These are phyloP conservation scores for Tricholoma matsutake DNA, from an alignment of 768 basidiomycete species.

Conservation along the genomic window DNA sequence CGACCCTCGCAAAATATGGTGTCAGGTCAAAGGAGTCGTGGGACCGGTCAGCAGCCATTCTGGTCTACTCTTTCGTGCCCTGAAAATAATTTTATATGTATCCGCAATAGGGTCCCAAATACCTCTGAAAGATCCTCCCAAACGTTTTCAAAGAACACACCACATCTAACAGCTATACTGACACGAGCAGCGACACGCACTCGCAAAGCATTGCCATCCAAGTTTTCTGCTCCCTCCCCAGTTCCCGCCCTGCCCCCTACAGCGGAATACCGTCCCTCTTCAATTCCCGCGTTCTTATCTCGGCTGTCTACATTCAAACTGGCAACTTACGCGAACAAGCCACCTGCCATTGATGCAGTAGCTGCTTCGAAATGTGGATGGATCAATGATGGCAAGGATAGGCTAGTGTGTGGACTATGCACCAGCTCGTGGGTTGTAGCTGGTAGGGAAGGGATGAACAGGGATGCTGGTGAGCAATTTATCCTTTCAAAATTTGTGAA, in stretches of 20 bases:
- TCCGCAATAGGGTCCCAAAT: conserved; percentile 2
- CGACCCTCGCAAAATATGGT: conserved; percentile 77
- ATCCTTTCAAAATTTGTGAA: background rate
- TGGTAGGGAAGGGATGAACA: conserved; percentile 64
- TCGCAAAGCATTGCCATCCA: conserved; percentile 48
- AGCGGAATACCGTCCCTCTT: conserved; percentile 78
- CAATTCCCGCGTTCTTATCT: conserved; percentile 65
- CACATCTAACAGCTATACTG: conserved; percentile 70
- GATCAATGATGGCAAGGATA: conserved; percentile 80
- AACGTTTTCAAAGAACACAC: conserved; percentile 54
- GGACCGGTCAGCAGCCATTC: conserved; percentile 19
- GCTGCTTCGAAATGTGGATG: conserved; percentile 82
- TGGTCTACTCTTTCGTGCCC: background rate
- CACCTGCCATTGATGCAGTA: conserved; percentile 68
- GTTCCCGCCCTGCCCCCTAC: conserved; percentile 31
- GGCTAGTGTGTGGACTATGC: conserved; percentile 72
- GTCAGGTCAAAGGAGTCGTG: conserved; percentile 50
- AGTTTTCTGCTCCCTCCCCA: conserved; percentile 31
- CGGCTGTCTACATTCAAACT: conserved; percentile 79
- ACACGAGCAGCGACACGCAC: conserved; percentile 59
- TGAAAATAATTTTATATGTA: conserved; percentile 4
- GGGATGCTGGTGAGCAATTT: conserved; percentile 65
- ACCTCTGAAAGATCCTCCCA: conserved; percentile 8
- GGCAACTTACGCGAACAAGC: conserved; percentile 78
- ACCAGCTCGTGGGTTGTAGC: conserved; percentile 71